Percentiles rank a stretch among this genome's conserved stretches.
Evolutionary conservation across 1,139 yeast species (phyloP).

Genomic region (Debaryomyces sp.): DNA sequence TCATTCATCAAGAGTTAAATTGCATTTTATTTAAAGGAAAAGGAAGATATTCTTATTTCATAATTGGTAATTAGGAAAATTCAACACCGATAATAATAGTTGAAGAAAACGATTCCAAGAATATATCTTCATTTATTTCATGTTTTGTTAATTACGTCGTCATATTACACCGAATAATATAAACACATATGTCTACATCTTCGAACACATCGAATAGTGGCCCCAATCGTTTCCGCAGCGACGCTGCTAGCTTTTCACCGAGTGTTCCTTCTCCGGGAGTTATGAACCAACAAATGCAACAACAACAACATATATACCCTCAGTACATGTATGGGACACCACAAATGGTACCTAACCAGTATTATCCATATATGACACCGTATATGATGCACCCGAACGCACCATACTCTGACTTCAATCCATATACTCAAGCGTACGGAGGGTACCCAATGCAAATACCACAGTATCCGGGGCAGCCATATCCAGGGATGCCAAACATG

Average conservation of each 20-base stretch:
- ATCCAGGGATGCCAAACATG: slow-evolving; percentile 8
- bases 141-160: slow-evolving; percentile 5
- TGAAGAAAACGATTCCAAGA: slow-evolving; percentile 3
- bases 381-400: slow-evolving; percentile 16
- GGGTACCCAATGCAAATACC: slow-evolving; percentile 15
- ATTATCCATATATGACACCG: slow-evolving; percentile 18
- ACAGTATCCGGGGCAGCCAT: slow-evolving; percentile 11
- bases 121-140: slow-evolving; percentile 7
- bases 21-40: slow-evolving; percentile 5
- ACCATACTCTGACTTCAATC: slow-evolving; percentile 15
- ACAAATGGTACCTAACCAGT: slow-evolving; percentile 16
- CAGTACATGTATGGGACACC: slow-evolving; percentile 25
- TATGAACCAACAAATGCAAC: slow-evolving; percentile 19
- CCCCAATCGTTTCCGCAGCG: slow-evolving; percentile 45
- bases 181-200: slow-evolving; percentile 18
- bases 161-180: background rate
- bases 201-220: slow-evolving; percentile 27
- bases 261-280: slow-evolving; percentile 22
- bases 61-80: slow-evolving; percentile 5
- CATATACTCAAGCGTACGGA: slow-evolving; percentile 12
- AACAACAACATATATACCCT: slow-evolving; percentile 21
- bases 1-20: slow-evolving; percentile 7
- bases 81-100: background rate
- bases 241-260: slow-evolving; percentile 46
- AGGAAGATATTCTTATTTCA: slow-evolving; percentile 3